Conservation (phyloP, 2,329 filamentous ascomycete species). For the Neofusicoccum parvum region DNA sequence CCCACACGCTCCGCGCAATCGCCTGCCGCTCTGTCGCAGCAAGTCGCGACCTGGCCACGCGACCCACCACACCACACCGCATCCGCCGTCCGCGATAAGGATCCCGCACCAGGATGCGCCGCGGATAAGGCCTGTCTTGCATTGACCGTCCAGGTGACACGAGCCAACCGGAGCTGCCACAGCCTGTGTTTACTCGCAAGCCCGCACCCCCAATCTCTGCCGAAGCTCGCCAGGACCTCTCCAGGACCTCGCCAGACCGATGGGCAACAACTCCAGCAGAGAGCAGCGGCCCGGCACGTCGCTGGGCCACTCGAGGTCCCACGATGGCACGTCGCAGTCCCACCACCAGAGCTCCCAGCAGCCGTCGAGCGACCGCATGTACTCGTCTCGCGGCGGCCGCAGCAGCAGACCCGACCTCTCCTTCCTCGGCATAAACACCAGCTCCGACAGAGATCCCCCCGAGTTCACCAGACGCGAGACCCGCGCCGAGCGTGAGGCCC, state of each 20-base stretch:
- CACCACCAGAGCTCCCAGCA: slow-evolving; percentile 27
- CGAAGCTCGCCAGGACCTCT: background rate
- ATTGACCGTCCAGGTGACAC: slow-evolving; percentile 20
- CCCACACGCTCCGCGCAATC: slow-evolving; percentile 3
- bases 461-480: slow-evolving; percentile 75
- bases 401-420: slow-evolving; percentile 61
- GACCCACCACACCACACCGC: background rate
- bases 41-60: background rate
- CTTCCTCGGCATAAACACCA: slow-evolving; percentile 58
- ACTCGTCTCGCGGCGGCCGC: slow-evolving; percentile 49
- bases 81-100: slow-evolving; percentile 1
- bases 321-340: slow-evolving; percentile 34
- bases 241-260: slow-evolving; percentile 24
- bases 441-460: slow-evolving; percentile 52
- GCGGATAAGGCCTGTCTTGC: slow-evolving; percentile 17
- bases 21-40: background rate
- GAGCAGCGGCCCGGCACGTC: slow-evolving; percentile 43
- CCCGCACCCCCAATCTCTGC: background rate
- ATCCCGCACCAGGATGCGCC: slow-evolving; percentile 16
- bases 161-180: slow-evolving; percentile 11
- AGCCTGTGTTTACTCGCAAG: slow-evolving; percentile 9
- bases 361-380: slow-evolving; percentile 30
- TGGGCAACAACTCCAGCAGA: slow-evolving; percentile 54
- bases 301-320: slow-evolving; percentile 31
- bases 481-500: slow-evolving; percentile 85